Base-by-base conservation (phyloP, 1,284 basidiomycete genomes). In the Exobasidium rhododendri region DNA sequence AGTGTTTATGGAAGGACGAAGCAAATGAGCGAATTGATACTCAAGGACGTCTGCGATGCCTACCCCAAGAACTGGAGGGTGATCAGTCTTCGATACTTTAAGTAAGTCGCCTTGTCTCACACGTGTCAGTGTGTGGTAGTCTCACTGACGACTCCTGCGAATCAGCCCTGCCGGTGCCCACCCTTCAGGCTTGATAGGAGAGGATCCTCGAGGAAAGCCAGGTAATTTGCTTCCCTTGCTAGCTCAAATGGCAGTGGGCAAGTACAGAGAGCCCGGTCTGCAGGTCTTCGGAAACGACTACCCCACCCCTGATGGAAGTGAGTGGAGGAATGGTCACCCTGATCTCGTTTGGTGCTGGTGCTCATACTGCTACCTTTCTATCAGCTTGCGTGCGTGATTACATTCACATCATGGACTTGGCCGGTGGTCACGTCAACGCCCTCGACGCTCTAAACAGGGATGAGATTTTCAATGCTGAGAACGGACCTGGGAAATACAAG, bases 201-300 rank as follows among this genome's bases (percentile, higher is more conserved):
- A 99, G 82, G 94, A 97, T 76, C 96, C 96, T 10, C 85, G 86
- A 57, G 96, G 96, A 58, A 89, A 91, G 68, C 96, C 96, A 4
- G 92, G 91, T 63, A 98, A 99, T 82, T 85, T 99, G 30, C 83
- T 99, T 35, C 96, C 96, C 13, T 83, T 98, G 6, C 86, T 98
- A 46, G 90, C 93, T 3, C 93, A 97, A 63, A 97, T 98, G 86
- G 94, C 96, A 2, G 84, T 93, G 58, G 96, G 96, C 46, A 88
- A 92, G 67, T 87, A 94, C 74, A 86, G 89, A 68, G 87, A 90
- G 63, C 82, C 86, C 7, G 87, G 86, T 5, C 83, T 99, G 61
- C 90, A 93, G 80, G 91, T 99, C 13, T 98, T 97, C 79, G 96
- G 96, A 54, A 92, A 96, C 80, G 93, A 99, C 82, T 99, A 97